These are phyloP conservation scores for Syzygium aqueum DNA, from an alignment of 345 rosid species.

Conservation along the genomic window DNA sequence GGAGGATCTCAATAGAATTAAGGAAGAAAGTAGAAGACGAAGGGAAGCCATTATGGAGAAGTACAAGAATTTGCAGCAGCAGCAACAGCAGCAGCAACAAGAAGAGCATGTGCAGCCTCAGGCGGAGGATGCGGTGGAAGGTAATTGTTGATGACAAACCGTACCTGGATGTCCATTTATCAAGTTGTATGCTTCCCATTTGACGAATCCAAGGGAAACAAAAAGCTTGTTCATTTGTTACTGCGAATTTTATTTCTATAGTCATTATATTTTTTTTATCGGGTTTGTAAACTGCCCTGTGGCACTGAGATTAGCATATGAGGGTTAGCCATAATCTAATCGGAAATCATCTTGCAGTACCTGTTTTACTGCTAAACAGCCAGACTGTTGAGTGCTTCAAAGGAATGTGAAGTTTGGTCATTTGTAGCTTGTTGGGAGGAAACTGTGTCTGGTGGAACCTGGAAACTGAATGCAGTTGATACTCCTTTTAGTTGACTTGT, in stretches of 20 bases:
- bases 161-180: neutral
- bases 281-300: neutral
- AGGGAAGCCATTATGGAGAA: slow-evolving; percentile 78
- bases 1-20: slow-evolving; percentile 75
- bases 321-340: neutral
- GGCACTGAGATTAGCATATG: neutral
- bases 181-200: neutral
- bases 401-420: neutral
- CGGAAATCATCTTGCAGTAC: neutral
- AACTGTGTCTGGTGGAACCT: neutral
- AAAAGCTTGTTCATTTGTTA: neutral
- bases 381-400: neutral
- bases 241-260: neutral
- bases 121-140: slow-evolving; percentile 23
- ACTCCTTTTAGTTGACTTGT: neutral
- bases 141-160: slow-evolving; percentile 12
- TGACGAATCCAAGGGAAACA: neutral
- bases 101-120: slow-evolving; percentile 14
- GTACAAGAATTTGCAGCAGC: slow-evolving; percentile 46
- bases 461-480: neutral
- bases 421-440: neutral
- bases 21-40: slow-evolving; percentile 86
- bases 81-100: slow-evolving; percentile 12
- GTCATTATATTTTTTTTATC: neutral
- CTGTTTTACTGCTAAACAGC: neutral